Evolutionary conservation across 331 rosid species (phyloP), one percentile per base, ranked within the genome.

Genomic region (Spiraea crenata): DNA sequence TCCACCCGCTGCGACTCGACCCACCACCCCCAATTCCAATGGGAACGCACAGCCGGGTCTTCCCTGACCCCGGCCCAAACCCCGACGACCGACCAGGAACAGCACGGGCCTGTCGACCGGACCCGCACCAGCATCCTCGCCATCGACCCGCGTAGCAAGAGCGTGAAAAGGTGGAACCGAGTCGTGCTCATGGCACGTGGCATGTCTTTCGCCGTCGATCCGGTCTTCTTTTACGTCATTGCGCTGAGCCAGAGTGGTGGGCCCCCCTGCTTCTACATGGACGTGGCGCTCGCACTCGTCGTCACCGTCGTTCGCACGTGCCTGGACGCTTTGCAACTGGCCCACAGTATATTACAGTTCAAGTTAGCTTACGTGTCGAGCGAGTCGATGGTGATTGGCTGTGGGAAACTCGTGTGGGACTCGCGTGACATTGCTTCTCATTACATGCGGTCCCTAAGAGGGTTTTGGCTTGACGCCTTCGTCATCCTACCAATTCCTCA

Each of bases 371-470:
- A 85, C 74, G 97, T 89, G 70, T 89, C 97, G 3, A 79, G 78
- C 3, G 92, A 91, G 66, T 87, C 91, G 2, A 72, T 91, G 71
- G 95, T 84, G 15, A 88, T 93, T 6, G 97, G 97, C 1, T 87
- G 95, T 11, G 95, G 97, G 79, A 93, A 87, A 44, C 95, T 93
- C 15, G 97, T 89, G 80, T 93, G 99, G 96, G 92, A 91, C 78
- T 70, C 95, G 38, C 85, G 88, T 65, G 87, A 71, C 37, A 91
- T 93, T 57, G 95, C 91, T 3, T 65, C 73, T 3, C 96, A 85
- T 62, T 87, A 90, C 58, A 17, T 89, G 5, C 68, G 81, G 9
- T 88, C 95, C 0, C 49, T 84, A 51, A 87, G 73, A 55, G 88
- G 92, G 0, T 91, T 93, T 67, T 93, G 97, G 96, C 89, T 93